These are phyloP conservation scores for Triangularia verruculosa DNA, from an alignment of 2,329 filamentous ascomycete genomes.

Conservation along the genomic window DNA sequence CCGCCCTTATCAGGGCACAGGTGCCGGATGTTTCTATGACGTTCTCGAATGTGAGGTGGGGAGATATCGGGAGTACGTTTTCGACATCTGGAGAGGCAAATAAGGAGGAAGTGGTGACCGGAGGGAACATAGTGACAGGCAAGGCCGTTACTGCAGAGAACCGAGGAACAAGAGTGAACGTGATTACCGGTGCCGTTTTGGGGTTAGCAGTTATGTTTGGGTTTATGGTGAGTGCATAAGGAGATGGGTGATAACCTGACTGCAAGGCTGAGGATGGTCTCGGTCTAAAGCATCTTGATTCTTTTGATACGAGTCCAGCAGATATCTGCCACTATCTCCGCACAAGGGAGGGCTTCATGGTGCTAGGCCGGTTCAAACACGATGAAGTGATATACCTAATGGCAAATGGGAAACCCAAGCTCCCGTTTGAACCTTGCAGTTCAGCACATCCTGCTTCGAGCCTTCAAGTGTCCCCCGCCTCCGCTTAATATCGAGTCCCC, in stretches of 20 bases:
- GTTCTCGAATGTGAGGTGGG: conserved; percentile 50
- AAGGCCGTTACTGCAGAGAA: conserved; percentile 1
- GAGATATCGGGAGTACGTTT: conserved; percentile 48
- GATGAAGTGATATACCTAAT: too few species aligned
- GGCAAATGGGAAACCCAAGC: neutral
- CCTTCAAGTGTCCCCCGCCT: too few species aligned
- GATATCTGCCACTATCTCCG: too few species aligned
- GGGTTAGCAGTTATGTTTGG: neutral
- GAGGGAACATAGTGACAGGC: neutral
- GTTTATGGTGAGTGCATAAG: neutral
- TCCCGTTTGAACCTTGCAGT: neutral
- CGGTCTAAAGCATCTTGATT: too few species aligned
- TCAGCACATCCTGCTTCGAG: neutral
- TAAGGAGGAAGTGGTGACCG: neutral
- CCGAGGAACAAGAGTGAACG: neutral
- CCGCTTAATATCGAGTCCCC: neutral
- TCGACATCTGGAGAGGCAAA: neutral
- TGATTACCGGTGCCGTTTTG: neutral
- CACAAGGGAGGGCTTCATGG: too few species aligned
- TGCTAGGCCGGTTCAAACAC: too few species aligned
- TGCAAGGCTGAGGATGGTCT: too few species aligned
- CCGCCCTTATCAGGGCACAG: conserved; percentile 39
- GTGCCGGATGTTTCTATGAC: conserved; percentile 42
- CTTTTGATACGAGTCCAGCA: too few species aligned
- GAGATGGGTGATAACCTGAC: too few species aligned